Evolutionary conservation across 1,139 yeast species (phyloP), one percentile per base, ranked within the genome.

Genomic region (Pichia sp.): DNA sequence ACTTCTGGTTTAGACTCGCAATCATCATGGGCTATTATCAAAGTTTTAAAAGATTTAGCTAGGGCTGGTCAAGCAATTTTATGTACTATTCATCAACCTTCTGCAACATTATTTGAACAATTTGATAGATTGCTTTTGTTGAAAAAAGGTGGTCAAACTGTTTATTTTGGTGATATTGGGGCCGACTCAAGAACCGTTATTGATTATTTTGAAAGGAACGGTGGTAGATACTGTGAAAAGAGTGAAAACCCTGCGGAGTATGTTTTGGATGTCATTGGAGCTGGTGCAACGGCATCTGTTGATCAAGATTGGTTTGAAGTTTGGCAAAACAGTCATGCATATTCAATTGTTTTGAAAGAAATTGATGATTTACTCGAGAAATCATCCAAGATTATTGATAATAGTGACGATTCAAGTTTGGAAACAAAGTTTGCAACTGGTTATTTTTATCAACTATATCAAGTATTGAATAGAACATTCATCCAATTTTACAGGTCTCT

Each of bases 131-230:
- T 73, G 48, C 59, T 74, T 36, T 57, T 74, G 32, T 58, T 74
- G 52, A 65, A 61, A 53, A 71, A 65, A 46, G 78, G 78, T 53
- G 83, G 83, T 46, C 70, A 74, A 63, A 76, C 81, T 4, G 81
- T 78, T 42, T 78, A 78, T 53, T 77, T 76, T 58, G 81, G 81
- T 49, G 79, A 76, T 54, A 72, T 78, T 55, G 83, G 83, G 49
- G 58, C 70, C 43, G 66, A 74, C 53, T 76, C 80, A 41, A 47
- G 59, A 10, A 69, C 71, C 2, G 60, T 79, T 43, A 64, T 76
- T 42, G 56, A 66, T 36, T 79, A 79, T 54, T 79, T 79, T 58
- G 82, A 78, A 58, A 61, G 62, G 42, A 66, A 76, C 52, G 82
- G 83, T 48, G 74, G 77, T 30, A 65, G 81, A 48, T 63, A 67